Evolutionary conservation across 1,284 basidiomycete genomes (phyloP).

Genomic region (Leccinum cinnamomeum): DNA sequence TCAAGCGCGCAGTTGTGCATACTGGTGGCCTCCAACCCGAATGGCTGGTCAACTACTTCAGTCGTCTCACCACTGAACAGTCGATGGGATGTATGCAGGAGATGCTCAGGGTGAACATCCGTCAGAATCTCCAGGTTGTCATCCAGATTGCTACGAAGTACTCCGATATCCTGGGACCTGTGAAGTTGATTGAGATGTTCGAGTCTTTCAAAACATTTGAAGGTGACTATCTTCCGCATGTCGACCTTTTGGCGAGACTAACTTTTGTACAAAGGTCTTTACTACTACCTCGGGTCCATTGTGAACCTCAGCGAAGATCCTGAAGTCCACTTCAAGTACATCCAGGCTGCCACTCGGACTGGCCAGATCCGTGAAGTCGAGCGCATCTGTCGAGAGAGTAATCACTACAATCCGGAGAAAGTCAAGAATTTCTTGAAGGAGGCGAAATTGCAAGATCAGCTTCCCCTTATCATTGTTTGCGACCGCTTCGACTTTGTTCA

Average conservation of each 20-base stretch:
- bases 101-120: slow-evolving; percentile 97
- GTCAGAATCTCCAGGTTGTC: slow-evolving; percentile 96
- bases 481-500: slow-evolving; percentile 99
- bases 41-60: slow-evolving; percentile 99
- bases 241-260: not conserved
- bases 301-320: slow-evolving; percentile 97
- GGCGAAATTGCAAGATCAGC: slow-evolving; percentile 94
- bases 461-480: slow-evolving; percentile 99
- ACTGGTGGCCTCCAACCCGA: slow-evolving; percentile 86
- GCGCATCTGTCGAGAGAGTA: slow-evolving; percentile 97
- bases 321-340: slow-evolving; percentile 99
- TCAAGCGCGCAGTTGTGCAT: slow-evolving; percentile 98
- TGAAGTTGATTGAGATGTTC: slow-evolving; percentile 98
- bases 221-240: slow-evolving; percentile 42
- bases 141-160: slow-evolving; percentile 99
- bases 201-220: slow-evolving; percentile 99
- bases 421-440: slow-evolving; percentile 99
- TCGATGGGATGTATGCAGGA: slow-evolving; percentile 96
- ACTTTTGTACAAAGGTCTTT: slow-evolving; percentile 65
- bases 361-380: slow-evolving; percentile 99
- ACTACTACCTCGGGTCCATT: slow-evolving; percentile 97
- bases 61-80: slow-evolving; percentile 97
- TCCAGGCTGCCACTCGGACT: slow-evolving; percentile 97
- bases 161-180: slow-evolving; percentile 95
- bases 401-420: slow-evolving; percentile 98